Base-by-base conservation (phyloP, 179 eudicot species). In the Spinacia oleracea region DNA sequence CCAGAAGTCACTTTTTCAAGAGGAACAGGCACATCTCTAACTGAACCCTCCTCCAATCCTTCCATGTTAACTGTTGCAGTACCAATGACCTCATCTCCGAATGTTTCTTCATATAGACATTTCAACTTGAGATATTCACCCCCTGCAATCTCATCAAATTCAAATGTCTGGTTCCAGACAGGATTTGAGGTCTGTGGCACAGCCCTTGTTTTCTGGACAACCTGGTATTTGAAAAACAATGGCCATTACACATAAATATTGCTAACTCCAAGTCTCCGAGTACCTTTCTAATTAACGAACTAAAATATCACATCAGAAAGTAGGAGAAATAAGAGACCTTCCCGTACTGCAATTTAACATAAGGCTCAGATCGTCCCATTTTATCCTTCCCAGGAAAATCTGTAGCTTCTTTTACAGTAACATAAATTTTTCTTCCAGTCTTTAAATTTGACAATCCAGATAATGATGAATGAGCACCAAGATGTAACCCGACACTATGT, bases 1-100 rank as follows among this genome's bases (percentile, higher is more conserved):
- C 99, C 99, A n/a, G 93, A 89, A 82, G 73, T 91, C 42, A 86
- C 96, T 71, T 92, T 96, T 82, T 93, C 99, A 73, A 96, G 99
- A 25, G 99, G 99, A 55, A 96, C 84, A 84, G 88, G 89, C 2
- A 88, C 92, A 73, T 93, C 98, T 79, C 94, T 88, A 11, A 80
- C 65, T 38, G 87, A 81, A 55, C 93, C 96, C 77, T 91, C 98
- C 43, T 83, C 83, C 58, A 96, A 87, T 75, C 99, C 97, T 88
- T 96, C 99, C 86, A 96, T 83, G 78, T 92, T 96, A 46, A 96
- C 96, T 27, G 91, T 85, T 35, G 99, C 97, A 74, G 89, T 89
- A 77, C 99, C 99, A 63, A 96, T 86, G 78, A 86, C 86, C 65
- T 93, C 99, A 77, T 96, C 99, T 42, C 84, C 86, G 80, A 96